Conservation (phyloP, 2,329 filamentous ascomycete species). For the Talaromyces sp. region DNA sequence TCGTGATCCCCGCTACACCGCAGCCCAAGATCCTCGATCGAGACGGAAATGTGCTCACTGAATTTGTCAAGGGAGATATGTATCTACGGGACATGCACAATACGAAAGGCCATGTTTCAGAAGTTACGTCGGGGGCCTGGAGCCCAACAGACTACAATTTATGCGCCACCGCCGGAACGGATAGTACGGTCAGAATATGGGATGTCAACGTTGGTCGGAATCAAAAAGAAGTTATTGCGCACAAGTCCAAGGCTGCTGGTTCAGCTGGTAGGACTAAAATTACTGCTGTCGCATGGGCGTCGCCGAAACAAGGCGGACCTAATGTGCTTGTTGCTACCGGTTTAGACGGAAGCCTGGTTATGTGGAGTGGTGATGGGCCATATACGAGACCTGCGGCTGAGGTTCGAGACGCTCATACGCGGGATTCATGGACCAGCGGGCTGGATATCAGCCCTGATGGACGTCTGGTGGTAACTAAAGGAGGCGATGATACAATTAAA, state of each 20-base stretch:
- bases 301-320: constrained; percentile 70
- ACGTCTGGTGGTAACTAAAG: constrained; percentile 82
- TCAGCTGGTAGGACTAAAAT: constrained; percentile 88
- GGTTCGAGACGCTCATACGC: constrained; percentile 76
- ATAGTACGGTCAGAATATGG: constrained; percentile 96
- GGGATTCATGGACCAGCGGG: constrained; percentile 86
- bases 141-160: constrained; percentile 81
- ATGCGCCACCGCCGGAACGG: constrained; percentile 87
- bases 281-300: constrained; percentile 87
- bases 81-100: constrained; percentile 96
- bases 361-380: constrained; percentile 89
- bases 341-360: constrained; percentile 82
- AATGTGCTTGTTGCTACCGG: constrained; percentile 79
- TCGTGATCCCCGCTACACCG: constrained; percentile 84
- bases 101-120: constrained; percentile 93
- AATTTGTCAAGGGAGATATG: constrained; percentile 98
- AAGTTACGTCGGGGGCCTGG: constrained; percentile 87
- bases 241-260: constrained; percentile 88
- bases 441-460: constrained; percentile 89
- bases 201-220: constrained; percentile 86
- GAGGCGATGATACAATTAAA: constrained; percentile 90
- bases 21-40: constrained; percentile 87
- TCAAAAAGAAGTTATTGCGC: constrained; percentile 91
- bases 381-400: constrained; percentile 79
- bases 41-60: constrained; percentile 79